phyloP scores from a whole-genome alignment of 78 protist species.

The Salpingoeca rosetta region DNA sequence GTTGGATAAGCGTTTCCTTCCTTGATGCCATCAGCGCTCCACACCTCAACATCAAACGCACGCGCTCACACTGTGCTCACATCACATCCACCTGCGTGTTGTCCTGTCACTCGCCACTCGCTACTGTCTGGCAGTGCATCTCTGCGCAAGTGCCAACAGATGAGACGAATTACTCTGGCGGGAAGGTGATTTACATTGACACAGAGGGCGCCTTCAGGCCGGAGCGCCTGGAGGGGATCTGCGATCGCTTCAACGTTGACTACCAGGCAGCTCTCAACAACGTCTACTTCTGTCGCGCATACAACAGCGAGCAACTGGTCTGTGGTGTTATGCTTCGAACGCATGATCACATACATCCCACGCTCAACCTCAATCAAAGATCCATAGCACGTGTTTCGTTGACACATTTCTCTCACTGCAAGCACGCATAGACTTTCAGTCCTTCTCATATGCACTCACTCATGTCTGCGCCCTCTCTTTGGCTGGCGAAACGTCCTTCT shows the following conservation, averaged over 20 bases:
- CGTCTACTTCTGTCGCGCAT: conserved; percentile 91
- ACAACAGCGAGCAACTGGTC: conserved; percentile 36
- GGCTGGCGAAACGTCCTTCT: too few relatives aligned
- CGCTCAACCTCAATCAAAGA: conserved; percentile 28
- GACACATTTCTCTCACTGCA: too few relatives aligned
- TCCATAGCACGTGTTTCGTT: not conserved
- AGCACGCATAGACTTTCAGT: too few relatives aligned
- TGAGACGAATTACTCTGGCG: conserved; percentile 86
- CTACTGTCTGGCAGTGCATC: too few relatives aligned
- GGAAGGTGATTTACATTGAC: conserved; percentile 94
- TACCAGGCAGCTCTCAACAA: conserved; percentile 90
- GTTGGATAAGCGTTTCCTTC: not conserved
- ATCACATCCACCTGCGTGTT: too few relatives aligned
- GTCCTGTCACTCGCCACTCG: too few relatives aligned
- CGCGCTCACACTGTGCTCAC: conserved; percentile 49
- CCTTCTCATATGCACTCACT: too few relatives aligned
- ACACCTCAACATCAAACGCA: not conserved
- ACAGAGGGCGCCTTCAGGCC: conserved; percentile 95
- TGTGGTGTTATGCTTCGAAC: not conserved
- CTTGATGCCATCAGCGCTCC: not conserved
- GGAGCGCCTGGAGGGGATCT: conserved; percentile 82
- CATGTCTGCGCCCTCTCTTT: too few relatives aligned
- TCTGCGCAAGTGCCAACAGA: conserved; percentile 63
- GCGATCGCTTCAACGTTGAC: conserved; percentile 71
- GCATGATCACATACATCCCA: not conserved